Evolutionary conservation across 176 grass and related monocot species (phyloP), one percentile per base, ranked within the genome.

Genomic region (Avena eriantha): DNA sequence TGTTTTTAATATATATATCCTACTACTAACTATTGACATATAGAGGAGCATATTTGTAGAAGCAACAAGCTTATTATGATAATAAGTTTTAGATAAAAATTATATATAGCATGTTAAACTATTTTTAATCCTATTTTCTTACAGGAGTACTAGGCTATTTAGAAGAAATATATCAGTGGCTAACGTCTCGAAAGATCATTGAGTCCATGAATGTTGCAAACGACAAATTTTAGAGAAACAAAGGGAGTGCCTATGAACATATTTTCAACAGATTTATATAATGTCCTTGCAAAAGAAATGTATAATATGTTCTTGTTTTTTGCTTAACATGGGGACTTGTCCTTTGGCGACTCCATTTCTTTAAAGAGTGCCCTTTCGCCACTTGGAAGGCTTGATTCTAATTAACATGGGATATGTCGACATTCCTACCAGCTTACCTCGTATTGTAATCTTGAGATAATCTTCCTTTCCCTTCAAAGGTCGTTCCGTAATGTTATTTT

Each of bases 321-420:
- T 69, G 66, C 34, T 69, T 69, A 69, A 39, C 67, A 69, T 69
- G 34, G 34, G 67, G 39, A 15, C 34, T 69, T 73, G 69, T 73
- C 69, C 21, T 47, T 73, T 73, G 41, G 41, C 0, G 69, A 73
- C 19, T 72, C 46, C 9, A 1, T 39, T 36, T 10, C 17, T 47
- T 73, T 73, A 4, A 46, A 46, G n/a, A 64, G 14, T 76, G 73
- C 1, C 69, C 49, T 21, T 77, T 77, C 8, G 29, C 17, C 3
- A 5, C 74, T 34, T 55, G 74, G 49, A 55, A 55, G 49, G 48
- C 26, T 55, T 76, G 10, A 77, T 80, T 63, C 57, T 80, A 79
- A 11, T 50, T 76, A 76, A 80, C 14, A 80, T 64, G 78, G 77
- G 58, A 80, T 58, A 64, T 80, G 78, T 80, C 58, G 78, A 80